Conservation (phyloP, 176 grass and related monocot genomes). For the Raddia guianensis region DNA sequence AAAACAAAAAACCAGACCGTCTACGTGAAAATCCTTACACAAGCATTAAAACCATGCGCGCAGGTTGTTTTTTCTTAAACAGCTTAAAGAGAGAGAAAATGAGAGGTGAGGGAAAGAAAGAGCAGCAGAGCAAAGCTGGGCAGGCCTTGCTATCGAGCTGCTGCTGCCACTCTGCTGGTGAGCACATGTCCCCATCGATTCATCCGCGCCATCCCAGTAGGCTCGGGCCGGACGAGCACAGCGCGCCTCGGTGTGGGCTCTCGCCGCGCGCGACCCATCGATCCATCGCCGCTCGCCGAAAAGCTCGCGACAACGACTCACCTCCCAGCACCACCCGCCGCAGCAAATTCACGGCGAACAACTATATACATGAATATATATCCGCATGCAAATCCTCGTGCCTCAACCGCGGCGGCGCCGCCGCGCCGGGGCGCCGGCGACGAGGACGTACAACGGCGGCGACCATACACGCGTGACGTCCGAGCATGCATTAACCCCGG, state of each 20-base stretch:
- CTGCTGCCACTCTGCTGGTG: not conserved
- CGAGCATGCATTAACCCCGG: not conserved
- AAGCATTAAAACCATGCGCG: too few species aligned
- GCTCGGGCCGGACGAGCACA: not conserved
- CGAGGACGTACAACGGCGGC: not conserved
- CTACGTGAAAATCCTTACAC: too few species aligned
- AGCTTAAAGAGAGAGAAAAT: not conserved
- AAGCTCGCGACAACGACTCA: not conserved
- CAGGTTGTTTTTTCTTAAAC: too few species aligned
- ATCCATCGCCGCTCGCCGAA: not conserved
- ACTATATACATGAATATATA: too few species aligned
- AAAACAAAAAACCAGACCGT: too few species aligned
- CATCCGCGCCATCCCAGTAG: not conserved
- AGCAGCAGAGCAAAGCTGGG: not conserved
- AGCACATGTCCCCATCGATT: not conserved
- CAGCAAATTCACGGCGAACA: too few species aligned
- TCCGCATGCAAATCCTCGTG: not conserved
- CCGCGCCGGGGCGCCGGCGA: too few species aligned
- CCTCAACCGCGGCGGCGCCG: too few species aligned
- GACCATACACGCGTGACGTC: not conserved
- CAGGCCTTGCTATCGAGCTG: not conserved
- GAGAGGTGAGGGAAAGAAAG: not conserved
- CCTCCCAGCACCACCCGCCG: not conserved
- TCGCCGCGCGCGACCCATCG: not conserved
- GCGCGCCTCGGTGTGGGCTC: slow-evolving; percentile 13